Evolutionary conservation across 805 yeast species (phyloP).

Genomic region (Yueomyces sp.): DNA sequence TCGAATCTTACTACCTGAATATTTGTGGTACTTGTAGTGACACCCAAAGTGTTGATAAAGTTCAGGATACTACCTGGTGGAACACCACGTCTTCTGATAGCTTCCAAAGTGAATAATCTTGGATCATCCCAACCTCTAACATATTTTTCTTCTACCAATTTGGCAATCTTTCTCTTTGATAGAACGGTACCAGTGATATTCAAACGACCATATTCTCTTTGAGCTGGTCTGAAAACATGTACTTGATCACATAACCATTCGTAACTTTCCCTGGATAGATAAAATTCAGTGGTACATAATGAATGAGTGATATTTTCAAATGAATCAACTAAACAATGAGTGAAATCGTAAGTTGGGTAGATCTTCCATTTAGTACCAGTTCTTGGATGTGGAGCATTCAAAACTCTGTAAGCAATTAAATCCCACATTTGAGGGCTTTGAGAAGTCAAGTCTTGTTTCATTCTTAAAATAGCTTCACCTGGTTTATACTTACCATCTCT

Average conservation of each 20-base stretch:
- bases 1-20: slow-evolving; percentile 88
- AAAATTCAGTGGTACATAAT: slow-evolving; percentile 90
- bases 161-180: slow-evolving; percentile 92
- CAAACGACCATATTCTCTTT: slow-evolving; percentile 95
- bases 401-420: slow-evolving; percentile 88
- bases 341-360: slow-evolving; percentile 96
- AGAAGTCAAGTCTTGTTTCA: slow-evolving; percentile 84
- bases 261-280: slow-evolving; percentile 82
- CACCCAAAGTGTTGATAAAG: slow-evolving; percentile 91
- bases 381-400: slow-evolving; percentile 87
- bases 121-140: slow-evolving; percentile 99
- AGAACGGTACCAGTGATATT: slow-evolving; percentile 88
- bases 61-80: slow-evolving; percentile 97
- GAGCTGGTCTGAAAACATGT: slow-evolving; percentile 95
- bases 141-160: slow-evolving; percentile 63
- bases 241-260: slow-evolving; percentile 97
- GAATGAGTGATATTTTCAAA: slow-evolving; percentile 94
- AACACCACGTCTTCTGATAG: slow-evolving; percentile 90
- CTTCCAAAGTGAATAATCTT: slow-evolving; percentile 86
- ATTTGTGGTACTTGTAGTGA: slow-evolving; percentile 83
- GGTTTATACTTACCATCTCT: slow-evolving; percentile 76
- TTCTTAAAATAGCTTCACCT: slow-evolving; percentile 89
- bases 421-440: slow-evolving; percentile 99
- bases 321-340: slow-evolving; percentile 97
- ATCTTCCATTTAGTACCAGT: slow-evolving; percentile 97